Conservation (phyloP, 1,284 basidiomycete species). For the Puccinia novopanici region DNA sequence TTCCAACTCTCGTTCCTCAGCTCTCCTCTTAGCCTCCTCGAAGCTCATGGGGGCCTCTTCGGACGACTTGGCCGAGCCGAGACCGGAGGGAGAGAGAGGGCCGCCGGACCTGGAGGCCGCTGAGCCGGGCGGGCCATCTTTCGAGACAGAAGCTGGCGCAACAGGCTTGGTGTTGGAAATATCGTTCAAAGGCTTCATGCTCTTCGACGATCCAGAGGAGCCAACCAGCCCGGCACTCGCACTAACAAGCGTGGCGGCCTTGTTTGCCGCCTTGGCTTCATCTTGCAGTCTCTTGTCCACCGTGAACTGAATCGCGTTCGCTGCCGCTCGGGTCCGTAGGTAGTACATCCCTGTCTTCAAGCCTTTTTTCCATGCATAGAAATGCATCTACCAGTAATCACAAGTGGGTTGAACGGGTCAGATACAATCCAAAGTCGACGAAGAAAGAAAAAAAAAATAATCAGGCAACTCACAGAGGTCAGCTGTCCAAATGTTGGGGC, state of each 20-base stretch:
- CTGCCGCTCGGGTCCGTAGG: constrained; percentile 88
- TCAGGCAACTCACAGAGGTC: constrained; percentile 51
- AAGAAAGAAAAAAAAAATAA: background rate
- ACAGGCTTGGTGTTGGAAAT: constrained; percentile 21
- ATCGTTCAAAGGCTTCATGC: constrained; percentile 19
- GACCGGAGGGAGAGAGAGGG: background rate
- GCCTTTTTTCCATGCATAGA: constrained; percentile 99
- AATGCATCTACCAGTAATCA: constrained; percentile 72
- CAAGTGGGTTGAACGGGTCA: too few relatives aligned
- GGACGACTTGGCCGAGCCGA: constrained; percentile 21
- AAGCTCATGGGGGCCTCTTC: constrained; percentile 67
- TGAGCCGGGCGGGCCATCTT: constrained; percentile 8
- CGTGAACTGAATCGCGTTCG: constrained; percentile 97
- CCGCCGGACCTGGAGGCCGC: background rate
- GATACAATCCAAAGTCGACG: background rate
- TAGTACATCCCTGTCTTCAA: constrained; percentile 94
- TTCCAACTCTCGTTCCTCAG: constrained; percentile 74
- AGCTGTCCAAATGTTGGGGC: constrained; percentile 90
- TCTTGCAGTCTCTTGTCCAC: constrained; percentile 75
- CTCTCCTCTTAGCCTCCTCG: constrained; percentile 74
- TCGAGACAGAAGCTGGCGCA: constrained; percentile 41
- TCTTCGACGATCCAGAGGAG: constrained; percentile 8
- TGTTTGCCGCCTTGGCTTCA: constrained; percentile 66
- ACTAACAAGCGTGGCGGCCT: constrained; percentile 52
- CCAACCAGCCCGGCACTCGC: background rate